phyloP scores from a whole-genome alignment of 2,329 filamentous ascomycete genomes.

The Zymoseptoria crescenta region DNA sequence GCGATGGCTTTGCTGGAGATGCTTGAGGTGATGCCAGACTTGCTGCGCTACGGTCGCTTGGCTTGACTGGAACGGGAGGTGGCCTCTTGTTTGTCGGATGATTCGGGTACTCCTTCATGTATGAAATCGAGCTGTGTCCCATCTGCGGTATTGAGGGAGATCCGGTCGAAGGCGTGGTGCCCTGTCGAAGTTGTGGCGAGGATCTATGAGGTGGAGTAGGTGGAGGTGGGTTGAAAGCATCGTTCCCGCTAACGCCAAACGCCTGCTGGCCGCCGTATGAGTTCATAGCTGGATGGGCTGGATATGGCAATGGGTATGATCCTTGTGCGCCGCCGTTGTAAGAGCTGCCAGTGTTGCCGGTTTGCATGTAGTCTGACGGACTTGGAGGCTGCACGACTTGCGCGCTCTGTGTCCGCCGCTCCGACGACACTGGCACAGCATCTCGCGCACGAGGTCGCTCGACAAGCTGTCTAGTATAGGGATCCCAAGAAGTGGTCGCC shows the following conservation, averaged over 20 bases:
- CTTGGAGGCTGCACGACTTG: slow-evolving; percentile 23
- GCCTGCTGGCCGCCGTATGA: slow-evolving; percentile 18
- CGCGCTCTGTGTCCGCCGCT: slow-evolving; percentile 19
- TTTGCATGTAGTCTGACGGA: slow-evolving; percentile 22
- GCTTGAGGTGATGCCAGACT: neutral
- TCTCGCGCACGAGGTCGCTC: slow-evolving; percentile 12
- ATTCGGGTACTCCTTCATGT: slow-evolving; percentile 45
- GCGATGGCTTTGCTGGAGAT: neutral
- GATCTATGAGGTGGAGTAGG: slow-evolving; percentile 20
- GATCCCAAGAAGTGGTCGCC: slow-evolving; percentile 25
- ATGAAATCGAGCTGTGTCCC: slow-evolving; percentile 27
- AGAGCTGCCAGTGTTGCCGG: slow-evolving; percentile 13
- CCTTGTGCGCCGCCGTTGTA: slow-evolving; percentile 11
- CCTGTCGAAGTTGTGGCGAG: slow-evolving; percentile 7
- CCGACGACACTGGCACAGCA: slow-evolving; percentile 2
- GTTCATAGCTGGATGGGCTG: slow-evolving; percentile 23
- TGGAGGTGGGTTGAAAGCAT: slow-evolving; percentile 20
- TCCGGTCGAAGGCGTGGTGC: slow-evolving; percentile 3
- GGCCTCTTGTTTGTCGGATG: slow-evolving; percentile 26
- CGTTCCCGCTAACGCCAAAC: slow-evolving; percentile 21
- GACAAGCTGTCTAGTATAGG: slow-evolving; percentile 28
- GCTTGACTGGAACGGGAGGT: slow-evolving; percentile 18
- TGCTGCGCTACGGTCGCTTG: slow-evolving; percentile 7
- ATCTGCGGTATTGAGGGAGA: slow-evolving; percentile 13
- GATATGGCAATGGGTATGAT: slow-evolving; percentile 24